Conservation (phyloP, 2,329 filamentous ascomycete species). For the Curvularia lunata region DNA sequence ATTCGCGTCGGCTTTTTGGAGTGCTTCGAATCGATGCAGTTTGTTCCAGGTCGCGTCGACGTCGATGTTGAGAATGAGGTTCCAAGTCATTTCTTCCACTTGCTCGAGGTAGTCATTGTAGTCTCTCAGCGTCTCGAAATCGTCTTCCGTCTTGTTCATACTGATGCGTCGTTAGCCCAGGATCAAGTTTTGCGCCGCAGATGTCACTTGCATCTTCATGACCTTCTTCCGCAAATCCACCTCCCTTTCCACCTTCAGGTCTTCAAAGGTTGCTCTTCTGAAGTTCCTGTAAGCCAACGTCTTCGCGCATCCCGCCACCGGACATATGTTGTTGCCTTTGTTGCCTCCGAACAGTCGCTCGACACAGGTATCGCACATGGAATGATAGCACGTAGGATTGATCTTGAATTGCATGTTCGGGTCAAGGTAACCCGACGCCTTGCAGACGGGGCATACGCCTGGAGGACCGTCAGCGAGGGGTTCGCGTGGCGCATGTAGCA, state of each 20-base stretch:
- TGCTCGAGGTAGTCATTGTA: constrained; percentile 96
- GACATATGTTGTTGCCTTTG: constrained; percentile 88
- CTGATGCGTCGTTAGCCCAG: constrained; percentile 52
- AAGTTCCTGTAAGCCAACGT: constrained; percentile 87
- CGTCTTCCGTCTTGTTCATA: constrained; percentile 88
- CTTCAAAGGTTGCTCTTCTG: constrained; percentile 85
- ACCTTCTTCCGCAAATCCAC: constrained; percentile 88
- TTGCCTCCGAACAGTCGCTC: constrained; percentile 80
- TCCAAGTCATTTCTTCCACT: constrained; percentile 88
- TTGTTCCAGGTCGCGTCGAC: constrained; percentile 66
- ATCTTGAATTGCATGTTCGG: constrained; percentile 92
- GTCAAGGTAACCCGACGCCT: constrained; percentile 94
- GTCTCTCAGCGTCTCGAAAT: constrained; percentile 82
- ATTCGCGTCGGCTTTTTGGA: constrained; percentile 65
- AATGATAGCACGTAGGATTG: constrained; percentile 98
- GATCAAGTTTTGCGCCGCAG: background rate
- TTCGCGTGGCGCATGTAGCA: constrained; percentile 28
- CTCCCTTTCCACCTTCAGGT: constrained; percentile 87
- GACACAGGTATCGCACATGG: constrained; percentile 96
- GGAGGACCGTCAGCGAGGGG: constrained; percentile 37
- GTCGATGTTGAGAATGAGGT: constrained; percentile 76
- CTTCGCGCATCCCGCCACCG: constrained; percentile 84
- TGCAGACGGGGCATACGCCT: constrained; percentile 97
- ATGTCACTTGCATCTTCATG: constrained; percentile 58
- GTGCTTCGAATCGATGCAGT: constrained; percentile 73